Conservation (phyloP, 202 grass and related monocot species). For the Setaria italica region DNA sequence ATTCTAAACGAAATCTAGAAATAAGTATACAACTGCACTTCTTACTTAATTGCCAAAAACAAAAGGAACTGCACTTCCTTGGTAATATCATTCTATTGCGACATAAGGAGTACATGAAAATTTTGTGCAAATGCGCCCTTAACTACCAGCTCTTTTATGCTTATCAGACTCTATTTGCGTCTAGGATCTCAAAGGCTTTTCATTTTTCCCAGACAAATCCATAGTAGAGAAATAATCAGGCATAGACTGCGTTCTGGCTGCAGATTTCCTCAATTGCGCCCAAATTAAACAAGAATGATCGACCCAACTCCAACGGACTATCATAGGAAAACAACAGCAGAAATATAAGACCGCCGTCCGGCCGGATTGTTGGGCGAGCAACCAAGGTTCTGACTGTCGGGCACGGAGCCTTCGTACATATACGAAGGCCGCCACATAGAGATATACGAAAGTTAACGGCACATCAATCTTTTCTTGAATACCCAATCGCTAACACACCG, state of each 20-base stretch:
- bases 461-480: neutral
- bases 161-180: constrained; percentile 15
- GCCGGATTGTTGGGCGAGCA: neutral
- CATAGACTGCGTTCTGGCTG: no score
- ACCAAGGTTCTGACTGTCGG: neutral
- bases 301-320: neutral
- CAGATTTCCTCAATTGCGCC: neutral
- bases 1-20: neutral
- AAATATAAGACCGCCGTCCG: neutral
- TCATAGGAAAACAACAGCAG: neutral
- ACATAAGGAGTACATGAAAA: neutral
- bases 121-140: neutral
- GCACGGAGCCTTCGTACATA: neutral
- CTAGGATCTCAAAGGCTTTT: neutral
- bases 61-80: neutral
- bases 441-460: neutral
- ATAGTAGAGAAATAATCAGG: neutral
- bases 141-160: neutral
- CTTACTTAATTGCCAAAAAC: neutral
- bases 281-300: neutral
- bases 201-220: neutral
- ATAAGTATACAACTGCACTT: neutral
- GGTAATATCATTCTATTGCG: neutral
- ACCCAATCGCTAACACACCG: neutral
- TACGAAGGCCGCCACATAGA: neutral